phyloP scores from a whole-genome alignment of 306 rosid genomes.

The Cucumis cinereus region DNA sequence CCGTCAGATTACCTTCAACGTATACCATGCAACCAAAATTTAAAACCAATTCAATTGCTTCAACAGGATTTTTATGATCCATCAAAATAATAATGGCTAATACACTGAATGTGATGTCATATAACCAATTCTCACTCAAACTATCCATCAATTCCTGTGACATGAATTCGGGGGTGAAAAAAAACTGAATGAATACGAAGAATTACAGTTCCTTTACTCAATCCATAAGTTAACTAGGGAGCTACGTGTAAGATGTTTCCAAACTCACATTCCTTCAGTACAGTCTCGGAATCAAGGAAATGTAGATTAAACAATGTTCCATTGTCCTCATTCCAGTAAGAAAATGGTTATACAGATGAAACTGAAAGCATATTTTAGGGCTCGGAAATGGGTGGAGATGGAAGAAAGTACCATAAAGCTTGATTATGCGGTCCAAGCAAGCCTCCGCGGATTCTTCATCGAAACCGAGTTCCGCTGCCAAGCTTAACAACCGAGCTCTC shows the following conservation, averaged over 20 bases:
- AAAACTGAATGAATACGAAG: neutral
- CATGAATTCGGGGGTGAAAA: neutral
- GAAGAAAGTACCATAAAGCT: conserved; percentile 50
- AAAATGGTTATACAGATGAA: neutral
- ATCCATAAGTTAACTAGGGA: neutral
- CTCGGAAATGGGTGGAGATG: neutral
- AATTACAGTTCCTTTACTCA: neutral
- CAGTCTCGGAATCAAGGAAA: neutral
- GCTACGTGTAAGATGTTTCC: neutral
- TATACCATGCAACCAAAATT: neutral
- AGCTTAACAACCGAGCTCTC: conserved; percentile 60
- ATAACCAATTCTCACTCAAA: neutral
- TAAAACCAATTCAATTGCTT: neutral
- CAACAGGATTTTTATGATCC: too few species aligned
- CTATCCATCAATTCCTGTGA: neutral
- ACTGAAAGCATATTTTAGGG: conserved; percentile 2
- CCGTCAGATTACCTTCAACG: neutral
- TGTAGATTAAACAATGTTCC: neutral
- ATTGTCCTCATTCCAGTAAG: neutral
- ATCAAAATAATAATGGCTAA: neutral
- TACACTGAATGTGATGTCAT: neutral
- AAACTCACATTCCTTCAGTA: neutral
- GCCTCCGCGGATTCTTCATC: conserved; percentile 48
- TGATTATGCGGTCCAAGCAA: conserved; percentile 55
- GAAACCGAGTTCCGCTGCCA: conserved; percentile 76